Conservation (phyloP, 305 asterid species). For the Fraxinus sp. region DNA sequence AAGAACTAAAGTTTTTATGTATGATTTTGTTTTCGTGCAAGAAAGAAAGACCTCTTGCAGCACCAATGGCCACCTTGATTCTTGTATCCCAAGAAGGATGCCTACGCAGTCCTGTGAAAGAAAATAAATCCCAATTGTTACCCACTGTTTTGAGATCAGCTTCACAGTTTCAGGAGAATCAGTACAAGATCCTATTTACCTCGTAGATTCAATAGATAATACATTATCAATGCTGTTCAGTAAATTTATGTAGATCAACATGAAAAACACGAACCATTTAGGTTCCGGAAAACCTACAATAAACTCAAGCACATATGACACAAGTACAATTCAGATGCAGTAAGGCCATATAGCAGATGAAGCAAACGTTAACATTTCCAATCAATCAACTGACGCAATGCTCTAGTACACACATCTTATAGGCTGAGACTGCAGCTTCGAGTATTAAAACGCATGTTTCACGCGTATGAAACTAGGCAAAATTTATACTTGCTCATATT, state of each 20-base stretch:
- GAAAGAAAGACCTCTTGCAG: conserved; percentile 34
- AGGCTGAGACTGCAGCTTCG: no score
- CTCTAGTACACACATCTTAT: not conserved
- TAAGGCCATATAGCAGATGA: not conserved
- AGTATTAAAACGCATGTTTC: no score
- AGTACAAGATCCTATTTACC: not conserved
- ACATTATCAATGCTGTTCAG: not conserved
- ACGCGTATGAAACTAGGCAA: no score
- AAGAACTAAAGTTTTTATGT: conserved; percentile 18
- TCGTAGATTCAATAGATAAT: not conserved
- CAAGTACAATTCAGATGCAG: not conserved
- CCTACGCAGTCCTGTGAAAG: conserved; percentile 16
- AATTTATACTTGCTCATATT: no score
- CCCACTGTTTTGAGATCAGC: not conserved
- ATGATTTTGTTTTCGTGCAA: conserved; percentile 28
- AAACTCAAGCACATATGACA: not conserved
- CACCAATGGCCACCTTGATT: conserved; percentile 31
- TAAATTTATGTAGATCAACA: not conserved
- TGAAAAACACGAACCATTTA: not conserved
- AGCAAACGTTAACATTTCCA: not conserved
- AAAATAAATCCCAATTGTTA: not conserved
- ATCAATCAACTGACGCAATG: not conserved
- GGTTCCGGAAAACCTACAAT: no score
- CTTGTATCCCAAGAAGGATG: conserved; percentile 31
- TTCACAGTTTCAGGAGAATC: not conserved